A percentile compares a stretch with the other conserved stretches of the same genome.
These are phyloP conservation scores for Aspergillus pseudonomiae DNA, from an alignment of 2,329 filamentous ascomycete species.

Conservation along the genomic window DNA sequence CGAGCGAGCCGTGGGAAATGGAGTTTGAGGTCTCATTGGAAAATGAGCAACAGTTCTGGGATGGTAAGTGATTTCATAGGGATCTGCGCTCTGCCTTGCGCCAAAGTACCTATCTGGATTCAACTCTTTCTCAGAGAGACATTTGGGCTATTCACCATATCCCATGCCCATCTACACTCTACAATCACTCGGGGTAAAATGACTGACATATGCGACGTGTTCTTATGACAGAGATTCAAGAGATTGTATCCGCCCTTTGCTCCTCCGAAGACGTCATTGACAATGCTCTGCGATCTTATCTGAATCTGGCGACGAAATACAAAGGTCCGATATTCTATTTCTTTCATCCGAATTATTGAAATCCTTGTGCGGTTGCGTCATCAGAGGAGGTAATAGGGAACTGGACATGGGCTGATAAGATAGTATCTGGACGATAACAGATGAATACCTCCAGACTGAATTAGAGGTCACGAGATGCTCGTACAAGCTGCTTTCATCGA, in stretches of 20 bases:
- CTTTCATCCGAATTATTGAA: background rate
- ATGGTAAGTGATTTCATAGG: slow-evolving; percentile 59
- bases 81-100: slow-evolving; percentile 23
- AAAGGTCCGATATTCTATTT: slow-evolving; percentile 54
- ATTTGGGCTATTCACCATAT: background rate
- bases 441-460: slow-evolving; percentile 73
- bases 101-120: background rate
- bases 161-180: background rate
- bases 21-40: slow-evolving; percentile 73
- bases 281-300: slow-evolving; percentile 80
- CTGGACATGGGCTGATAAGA: slow-evolving; percentile 11
- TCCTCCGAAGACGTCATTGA: slow-evolving; percentile 72
- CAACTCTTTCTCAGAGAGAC: background rate
- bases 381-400: background rate
- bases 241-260: slow-evolving; percentile 63
- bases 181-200: background rate
- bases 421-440: slow-evolving; percentile 37
- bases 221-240: slow-evolving; percentile 62
- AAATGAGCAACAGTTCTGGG: slow-evolving; percentile 86
- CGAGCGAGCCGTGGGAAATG: slow-evolving; percentile 56
- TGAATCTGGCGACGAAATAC: slow-evolving; percentile 74
- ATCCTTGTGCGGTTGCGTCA: background rate
- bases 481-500: slow-evolving; percentile 74
- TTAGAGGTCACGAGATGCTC: slow-evolving; percentile 80
- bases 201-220: slow-evolving; percentile 4